Conservation (phyloP, 495 filamentous ascomycete genomes). For the Lindgomyces ingoldianus region DNA sequence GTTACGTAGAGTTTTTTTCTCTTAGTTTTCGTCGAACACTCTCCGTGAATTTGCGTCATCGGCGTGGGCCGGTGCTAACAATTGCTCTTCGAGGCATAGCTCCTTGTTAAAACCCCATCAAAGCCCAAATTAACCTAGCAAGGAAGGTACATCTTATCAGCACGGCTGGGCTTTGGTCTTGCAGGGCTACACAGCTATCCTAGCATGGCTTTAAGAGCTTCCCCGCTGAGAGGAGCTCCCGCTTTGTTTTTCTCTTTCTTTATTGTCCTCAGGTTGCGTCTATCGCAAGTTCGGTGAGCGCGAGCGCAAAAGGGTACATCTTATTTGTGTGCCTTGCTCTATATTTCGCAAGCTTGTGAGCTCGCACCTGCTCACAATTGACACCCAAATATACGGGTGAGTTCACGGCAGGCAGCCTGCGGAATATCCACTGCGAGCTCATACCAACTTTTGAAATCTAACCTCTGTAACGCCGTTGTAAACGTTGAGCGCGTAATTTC, state of each 20-base stretch:
- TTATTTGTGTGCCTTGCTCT: no score
- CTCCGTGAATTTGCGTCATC: neutral
- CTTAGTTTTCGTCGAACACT: neutral
- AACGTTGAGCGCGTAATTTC: neutral
- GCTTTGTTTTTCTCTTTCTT: neutral
- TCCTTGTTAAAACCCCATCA: neutral
- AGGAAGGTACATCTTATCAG: slow-evolving; percentile 24
- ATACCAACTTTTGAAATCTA: no score
- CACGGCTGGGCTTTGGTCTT: neutral
- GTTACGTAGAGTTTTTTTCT: neutral
- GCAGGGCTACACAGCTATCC: slow-evolving; percentile 11
- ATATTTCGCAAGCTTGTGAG: no score
- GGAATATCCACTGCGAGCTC: no score
- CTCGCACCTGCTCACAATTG: neutral
- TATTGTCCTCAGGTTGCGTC: neutral
- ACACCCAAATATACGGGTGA: neutral
- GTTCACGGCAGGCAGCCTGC: neutral
- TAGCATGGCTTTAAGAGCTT: slow-evolving; percentile 21
- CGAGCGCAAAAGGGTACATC: no score
- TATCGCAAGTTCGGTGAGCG: neutral
- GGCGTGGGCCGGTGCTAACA: neutral
- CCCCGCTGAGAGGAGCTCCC: slow-evolving; percentile 7
- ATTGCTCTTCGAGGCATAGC: neutral
- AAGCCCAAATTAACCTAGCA: slow-evolving; percentile 4
- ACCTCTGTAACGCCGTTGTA: no score